Evolutionary conservation across 495 filamentous ascomycete genomes (phyloP).

Genomic region (Xylaria scruposa): DNA sequence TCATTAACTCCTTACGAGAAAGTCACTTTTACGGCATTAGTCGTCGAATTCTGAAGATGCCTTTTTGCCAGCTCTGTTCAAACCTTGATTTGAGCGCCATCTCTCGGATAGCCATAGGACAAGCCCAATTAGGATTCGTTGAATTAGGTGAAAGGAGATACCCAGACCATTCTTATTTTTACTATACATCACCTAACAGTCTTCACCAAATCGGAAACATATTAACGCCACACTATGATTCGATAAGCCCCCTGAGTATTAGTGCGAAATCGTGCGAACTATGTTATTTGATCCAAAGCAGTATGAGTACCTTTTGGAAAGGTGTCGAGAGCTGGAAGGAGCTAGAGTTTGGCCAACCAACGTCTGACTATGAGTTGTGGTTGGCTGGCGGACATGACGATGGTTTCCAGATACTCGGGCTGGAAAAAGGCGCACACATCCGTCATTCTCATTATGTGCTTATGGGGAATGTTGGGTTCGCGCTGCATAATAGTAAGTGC

Average conservation of each 20-base stretch:
- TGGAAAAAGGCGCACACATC: background rate
- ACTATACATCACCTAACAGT: background rate
- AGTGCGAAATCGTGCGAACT: background rate
- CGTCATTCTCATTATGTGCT: background rate
- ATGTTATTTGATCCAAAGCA: background rate
- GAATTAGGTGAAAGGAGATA: background rate
- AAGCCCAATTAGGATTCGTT: no score
- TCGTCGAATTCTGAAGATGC: background rate
- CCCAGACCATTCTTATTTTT: background rate
- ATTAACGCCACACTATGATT: background rate
- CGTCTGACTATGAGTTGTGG: background rate
- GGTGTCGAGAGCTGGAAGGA: background rate
- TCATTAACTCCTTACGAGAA: background rate
- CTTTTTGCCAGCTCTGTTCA: constrained; percentile 1
- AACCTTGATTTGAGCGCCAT: background rate
- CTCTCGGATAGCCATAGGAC: no score
- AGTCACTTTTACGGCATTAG: background rate
- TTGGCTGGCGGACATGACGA: background rate
- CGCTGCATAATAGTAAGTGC: background rate
- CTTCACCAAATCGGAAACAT: background rate
- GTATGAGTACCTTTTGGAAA: background rate
- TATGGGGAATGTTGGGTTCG: background rate
- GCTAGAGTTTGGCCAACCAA: background rate
- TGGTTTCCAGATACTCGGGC: background rate
- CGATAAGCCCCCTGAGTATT: background rate